These are phyloP conservation scores for Alternaria triticimaculans DNA, from an alignment of 2,329 filamentous ascomycete genomes.

Conservation along the genomic window DNA sequence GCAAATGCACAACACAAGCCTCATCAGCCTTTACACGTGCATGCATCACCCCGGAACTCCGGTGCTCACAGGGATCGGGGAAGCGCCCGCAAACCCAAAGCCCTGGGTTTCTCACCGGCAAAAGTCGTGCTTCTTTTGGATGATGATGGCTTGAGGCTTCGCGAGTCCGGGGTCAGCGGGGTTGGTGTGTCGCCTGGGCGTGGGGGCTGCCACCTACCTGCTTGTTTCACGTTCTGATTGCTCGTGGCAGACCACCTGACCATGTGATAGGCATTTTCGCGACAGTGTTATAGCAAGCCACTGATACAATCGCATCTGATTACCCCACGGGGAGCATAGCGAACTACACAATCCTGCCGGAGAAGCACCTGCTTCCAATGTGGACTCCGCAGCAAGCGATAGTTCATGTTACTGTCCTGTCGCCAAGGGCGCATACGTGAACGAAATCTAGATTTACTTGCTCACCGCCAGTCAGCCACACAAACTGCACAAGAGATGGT, in stretches of 20 bases:
- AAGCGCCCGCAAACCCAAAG: conserved; percentile 31
- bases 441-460: neutral
- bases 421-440: conserved; percentile 3
- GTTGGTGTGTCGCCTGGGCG: conserved; percentile 12
- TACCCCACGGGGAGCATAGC: conserved; percentile 6
- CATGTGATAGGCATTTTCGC: neutral
- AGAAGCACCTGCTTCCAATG: neutral
- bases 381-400: neutral
- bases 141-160: conserved; percentile 13
- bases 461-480: conserved; percentile 11
- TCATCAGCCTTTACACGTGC: conserved; percentile 18
- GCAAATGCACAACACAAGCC: conserved; percentile 16
- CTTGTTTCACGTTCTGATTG: conserved; percentile 7
- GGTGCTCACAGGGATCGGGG: conserved; percentile 28
- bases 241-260: conserved; percentile 4
- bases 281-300: conserved; percentile 6
- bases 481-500: neutral
- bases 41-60: conserved; percentile 15
- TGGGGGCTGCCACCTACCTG: conserved; percentile 22
- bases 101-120: conserved; percentile 26
- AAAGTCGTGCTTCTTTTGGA: conserved; percentile 20
- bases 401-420: neutral
- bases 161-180: conserved; percentile 22
- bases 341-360: neutral
- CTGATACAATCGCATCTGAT: neutral